Percentiles rank a stretch among this genome's conserved stretches.
These are phyloP conservation scores for Kodamaea plutei DNA, from an alignment of 1,139 yeast genomes.

Conservation along the genomic window DNA sequence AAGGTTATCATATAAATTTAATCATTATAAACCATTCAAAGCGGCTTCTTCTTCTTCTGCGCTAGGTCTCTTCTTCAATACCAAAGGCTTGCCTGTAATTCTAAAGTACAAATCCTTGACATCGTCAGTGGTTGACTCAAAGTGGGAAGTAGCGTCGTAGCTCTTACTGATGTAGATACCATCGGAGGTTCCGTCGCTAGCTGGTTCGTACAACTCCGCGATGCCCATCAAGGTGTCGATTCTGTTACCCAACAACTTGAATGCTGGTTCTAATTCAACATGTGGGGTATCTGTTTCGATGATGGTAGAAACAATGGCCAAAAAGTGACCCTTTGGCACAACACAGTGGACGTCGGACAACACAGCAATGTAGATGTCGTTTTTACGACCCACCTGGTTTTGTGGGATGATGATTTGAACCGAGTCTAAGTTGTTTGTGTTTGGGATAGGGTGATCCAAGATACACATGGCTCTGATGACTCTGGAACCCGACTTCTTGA, in stretches of 20 bases:
- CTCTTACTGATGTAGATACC: conserved; percentile 81
- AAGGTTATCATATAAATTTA: no score
- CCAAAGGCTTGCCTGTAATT: conserved; percentile 88
- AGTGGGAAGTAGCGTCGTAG: conserved; percentile 93
- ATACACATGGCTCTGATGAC: conserved; percentile 96
- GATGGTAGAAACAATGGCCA: conserved; percentile 92
- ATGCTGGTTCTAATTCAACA: conserved; percentile 89
- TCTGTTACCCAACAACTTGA: conserved; percentile 76
- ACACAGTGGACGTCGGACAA: conserved; percentile 90
- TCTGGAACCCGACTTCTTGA: conserved; percentile 75
- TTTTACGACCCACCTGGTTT: conserved; percentile 88
- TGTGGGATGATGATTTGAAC: conserved; percentile 94
- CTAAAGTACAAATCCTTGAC: conserved; percentile 88
- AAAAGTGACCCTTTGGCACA: conserved; percentile 81
- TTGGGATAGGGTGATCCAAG: conserved; percentile 84
- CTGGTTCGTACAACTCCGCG: conserved; percentile 87
- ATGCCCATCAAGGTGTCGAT: conserved; percentile 94
- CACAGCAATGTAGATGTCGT: conserved; percentile 91
- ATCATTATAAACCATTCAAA: conserved; percentile 15
- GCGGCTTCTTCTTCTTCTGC: conserved; percentile 55
- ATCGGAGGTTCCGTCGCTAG: conserved; percentile 74
- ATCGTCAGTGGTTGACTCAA: conserved; percentile 94
- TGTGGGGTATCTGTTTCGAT: conserved; percentile 95
- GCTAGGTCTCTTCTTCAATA: conserved; percentile 68
- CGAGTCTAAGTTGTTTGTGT: conserved; percentile 80